Conservation (phyloP, 768 basidiomycete genomes). For the Pisolithus tinctorius region DNA sequence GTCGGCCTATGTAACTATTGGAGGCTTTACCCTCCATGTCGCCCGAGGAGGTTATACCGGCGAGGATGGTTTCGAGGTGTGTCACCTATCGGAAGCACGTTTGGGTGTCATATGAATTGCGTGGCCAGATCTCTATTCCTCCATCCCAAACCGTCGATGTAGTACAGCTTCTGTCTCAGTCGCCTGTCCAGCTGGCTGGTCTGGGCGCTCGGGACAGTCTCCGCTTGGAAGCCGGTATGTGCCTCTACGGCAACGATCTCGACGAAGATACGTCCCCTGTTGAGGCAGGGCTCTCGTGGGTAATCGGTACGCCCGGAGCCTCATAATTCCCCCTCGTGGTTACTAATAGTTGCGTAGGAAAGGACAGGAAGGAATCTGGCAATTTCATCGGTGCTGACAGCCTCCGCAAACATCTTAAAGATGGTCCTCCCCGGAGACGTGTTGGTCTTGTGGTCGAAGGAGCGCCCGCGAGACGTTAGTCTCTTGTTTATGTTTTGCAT, state of each 20-base stretch:
- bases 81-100: slow-evolving; percentile 5
- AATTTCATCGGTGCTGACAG: slow-evolving; percentile 60
- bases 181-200: slow-evolving; percentile 75
- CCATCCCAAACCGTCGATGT: slow-evolving; percentile 68
- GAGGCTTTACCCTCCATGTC: slow-evolving; percentile 59
- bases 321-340: background rate
- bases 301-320: slow-evolving; percentile 61
- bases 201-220: slow-evolving; percentile 90
- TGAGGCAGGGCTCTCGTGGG: slow-evolving; percentile 89
- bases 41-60: slow-evolving; percentile 97
- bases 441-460: slow-evolving; percentile 80
- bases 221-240: slow-evolving; percentile 95
- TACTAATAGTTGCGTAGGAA: slow-evolving; percentile 43
- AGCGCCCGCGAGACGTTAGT: slow-evolving; percentile 52
- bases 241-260: slow-evolving; percentile 91
- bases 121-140: slow-evolving; percentile 75
- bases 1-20: slow-evolving; percentile 73
- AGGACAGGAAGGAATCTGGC: slow-evolving; percentile 65
- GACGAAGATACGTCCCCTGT: slow-evolving; percentile 83
- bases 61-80: slow-evolving; percentile 95
- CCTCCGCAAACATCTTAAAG: slow-evolving; percentile 70
- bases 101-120: slow-evolving; percentile 1
- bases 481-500: no score
- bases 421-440: slow-evolving; percentile 70
- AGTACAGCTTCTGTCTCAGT: slow-evolving; percentile 52